Percentiles rank a stretch among this genome's conserved stretches.
These are phyloP conservation scores for Hericium coralloides DNA, from an alignment of 768 basidiomycete genomes.

Conservation along the genomic window DNA sequence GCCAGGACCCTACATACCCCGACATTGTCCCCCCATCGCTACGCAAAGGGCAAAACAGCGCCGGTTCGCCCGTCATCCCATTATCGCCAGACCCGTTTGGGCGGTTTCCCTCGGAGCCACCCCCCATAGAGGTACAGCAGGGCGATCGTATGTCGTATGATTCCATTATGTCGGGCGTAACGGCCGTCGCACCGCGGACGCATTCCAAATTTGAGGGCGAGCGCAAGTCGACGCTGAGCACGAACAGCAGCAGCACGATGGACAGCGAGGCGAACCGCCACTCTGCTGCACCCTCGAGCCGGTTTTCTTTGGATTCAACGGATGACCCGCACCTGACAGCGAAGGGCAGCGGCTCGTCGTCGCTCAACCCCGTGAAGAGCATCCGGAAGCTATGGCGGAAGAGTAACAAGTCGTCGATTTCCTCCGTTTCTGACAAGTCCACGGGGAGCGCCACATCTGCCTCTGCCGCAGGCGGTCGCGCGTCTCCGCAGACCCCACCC, in stretches of 20 bases:
- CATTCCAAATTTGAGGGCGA: constrained; percentile 4
- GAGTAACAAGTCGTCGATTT: constrained; percentile 41
- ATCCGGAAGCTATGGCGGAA: constrained; percentile 75
- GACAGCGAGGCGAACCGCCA: background rate
- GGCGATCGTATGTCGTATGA: background rate
- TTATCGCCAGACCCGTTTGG: constrained; percentile 82
- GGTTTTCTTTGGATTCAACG: constrained; percentile 72
- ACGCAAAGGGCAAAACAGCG: constrained; percentile 13
- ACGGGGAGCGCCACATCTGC: constrained; percentile 4
- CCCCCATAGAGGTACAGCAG: background rate
- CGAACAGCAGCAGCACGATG: background rate
- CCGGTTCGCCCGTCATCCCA: constrained; percentile 61
- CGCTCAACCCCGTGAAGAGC: constrained; percentile 64
- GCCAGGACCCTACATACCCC: constrained; percentile 41
- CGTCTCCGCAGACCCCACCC: background rate
- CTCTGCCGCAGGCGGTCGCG: constrained; percentile 1
- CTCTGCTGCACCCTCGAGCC: constrained; percentile 24
- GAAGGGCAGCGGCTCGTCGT: constrained; percentile 30
- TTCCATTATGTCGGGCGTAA: background rate
- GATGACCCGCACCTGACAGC: constrained; percentile 21
- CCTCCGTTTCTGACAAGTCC: background rate
- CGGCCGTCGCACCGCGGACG: background rate
- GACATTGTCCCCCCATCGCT: constrained; percentile 25
- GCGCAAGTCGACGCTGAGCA: background rate
- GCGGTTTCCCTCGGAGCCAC: constrained; percentile 44